A percentile compares a stretch with the other conserved stretches of the same genome.
Conservation (phyloP, 75 land plant genomes). For the Picea glauca region DNA sequence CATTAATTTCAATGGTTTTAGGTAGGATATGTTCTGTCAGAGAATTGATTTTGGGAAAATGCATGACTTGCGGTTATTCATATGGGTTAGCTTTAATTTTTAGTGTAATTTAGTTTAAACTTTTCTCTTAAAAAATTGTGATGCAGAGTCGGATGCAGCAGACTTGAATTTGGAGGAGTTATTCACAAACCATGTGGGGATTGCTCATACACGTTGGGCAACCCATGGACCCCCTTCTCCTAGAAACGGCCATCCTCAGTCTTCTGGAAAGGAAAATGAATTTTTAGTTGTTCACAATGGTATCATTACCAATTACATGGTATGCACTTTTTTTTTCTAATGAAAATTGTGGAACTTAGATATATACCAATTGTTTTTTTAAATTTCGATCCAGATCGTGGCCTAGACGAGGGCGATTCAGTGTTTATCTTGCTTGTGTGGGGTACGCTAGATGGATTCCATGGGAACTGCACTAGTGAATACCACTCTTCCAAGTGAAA, state of each 20-base stretch:
- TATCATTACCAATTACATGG: constrained; percentile 92
- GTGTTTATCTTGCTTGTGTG: not conserved
- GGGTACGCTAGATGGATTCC: not conserved
- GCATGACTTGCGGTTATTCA: not conserved
- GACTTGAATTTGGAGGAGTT: constrained; percentile 69
- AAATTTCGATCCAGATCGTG: not conserved
- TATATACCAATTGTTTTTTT: no score
- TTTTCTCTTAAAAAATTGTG: not conserved
- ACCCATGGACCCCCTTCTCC: constrained; percentile 98
- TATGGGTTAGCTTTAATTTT: not conserved
- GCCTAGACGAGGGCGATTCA: not conserved
- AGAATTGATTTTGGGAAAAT: not conserved
- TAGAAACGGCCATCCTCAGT: constrained; percentile 91
- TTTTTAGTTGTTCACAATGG: constrained; percentile 99
- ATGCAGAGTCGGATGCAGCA: constrained; percentile 64
- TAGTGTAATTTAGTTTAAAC: not conserved
- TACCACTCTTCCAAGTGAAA: not conserved
- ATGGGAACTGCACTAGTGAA: not conserved
- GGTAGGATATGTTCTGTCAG: no score
- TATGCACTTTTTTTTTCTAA: constrained; percentile 16
- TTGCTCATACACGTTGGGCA: constrained; percentile 99
- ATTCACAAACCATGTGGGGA: constrained; percentile 83
- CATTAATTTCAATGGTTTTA: not conserved
- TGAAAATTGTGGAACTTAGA: not conserved
- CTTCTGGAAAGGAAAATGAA: constrained; percentile 79